Evolutionary conservation across 441 rosid species (phyloP), one percentile per base, ranked within the genome.

Genomic region (Breynia disticha): DNA sequence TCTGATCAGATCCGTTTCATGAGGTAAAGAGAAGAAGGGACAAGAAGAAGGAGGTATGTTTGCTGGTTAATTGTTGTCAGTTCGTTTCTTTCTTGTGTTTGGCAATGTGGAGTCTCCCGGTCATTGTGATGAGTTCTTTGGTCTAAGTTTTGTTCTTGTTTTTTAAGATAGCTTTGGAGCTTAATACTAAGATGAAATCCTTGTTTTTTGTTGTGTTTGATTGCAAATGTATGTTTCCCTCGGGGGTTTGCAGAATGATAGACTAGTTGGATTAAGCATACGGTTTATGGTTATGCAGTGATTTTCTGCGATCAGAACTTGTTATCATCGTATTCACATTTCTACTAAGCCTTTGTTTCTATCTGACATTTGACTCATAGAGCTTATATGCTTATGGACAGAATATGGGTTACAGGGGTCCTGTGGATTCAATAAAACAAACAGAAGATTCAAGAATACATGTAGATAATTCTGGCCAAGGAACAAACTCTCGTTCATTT

Each of bases 31-130:
- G 95, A 56, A 84, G 61, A 72, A 80, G 71, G 60, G 97, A 82
- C 60, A 75, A 76, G 81, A 87, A 80, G 77, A 87, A 87, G 70
- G 96, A 90, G 96, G 97, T 90, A 76, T n/a, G 17, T 12, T 54
- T 47, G 8, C 35, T n/a, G n/a, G n/a, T n/a, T n/a, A n/a, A n/a
- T n/a, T n/a, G n/a, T n/a, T n/a, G n/a, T n/a, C n/a, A n/a, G n/a
- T n/a, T n/a, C n/a, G n/a, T n/a, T n/a, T n/a, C n/a, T n/a, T n/a
- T n/a, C n/a, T n/a, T n/a, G n/a, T n/a, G n/a, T n/a, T n/a, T n/a
- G n/a, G n/a, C n/a, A n/a, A n/a, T n/a, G n/a, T n/a, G n/a, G n/a
- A n/a, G n/a, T n/a, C n/a, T n/a, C n/a, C n/a, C n/a, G n/a, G n/a
- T n/a, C n/a, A n/a, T n/a, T n/a, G n/a, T n/a, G n/a, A n/a, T n/a